Conservation (phyloP, 1,139 yeast genomes). For the Debaryomyces udenii region DNA sequence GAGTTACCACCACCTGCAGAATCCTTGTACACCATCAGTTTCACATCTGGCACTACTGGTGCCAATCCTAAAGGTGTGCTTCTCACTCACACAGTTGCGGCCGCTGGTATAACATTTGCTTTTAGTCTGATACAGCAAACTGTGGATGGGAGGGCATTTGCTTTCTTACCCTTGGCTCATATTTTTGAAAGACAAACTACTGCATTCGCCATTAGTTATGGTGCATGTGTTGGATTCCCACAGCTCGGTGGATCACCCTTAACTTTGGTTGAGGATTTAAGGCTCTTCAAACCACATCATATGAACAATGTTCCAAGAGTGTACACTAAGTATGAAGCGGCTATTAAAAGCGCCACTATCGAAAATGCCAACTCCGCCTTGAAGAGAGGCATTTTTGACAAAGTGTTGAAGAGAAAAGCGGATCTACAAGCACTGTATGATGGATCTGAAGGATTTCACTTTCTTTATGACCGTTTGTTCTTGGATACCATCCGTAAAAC, state of each 20-base stretch:
- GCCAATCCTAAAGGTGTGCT: conserved; percentile 44
- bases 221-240: conserved; percentile 49
- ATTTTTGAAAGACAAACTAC: conserved; percentile 42
- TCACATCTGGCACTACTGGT: conserved; percentile 49
- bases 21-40: conserved; percentile 41
- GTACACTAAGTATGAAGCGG: conserved; percentile 61
- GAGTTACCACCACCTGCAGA: conserved; percentile 32
- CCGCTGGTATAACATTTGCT: conserved; percentile 28
- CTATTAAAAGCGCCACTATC: conserved; percentile 41
- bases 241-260: conserved; percentile 45
- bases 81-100: conserved; percentile 34
- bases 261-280: conserved; percentile 59
- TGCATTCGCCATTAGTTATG: conserved; percentile 33
- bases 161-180: conserved; percentile 41
- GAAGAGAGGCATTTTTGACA: conserved; percentile 22
- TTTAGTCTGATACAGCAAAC: conserved; percentile 18
- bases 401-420: conserved; percentile 22
- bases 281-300: conserved; percentile 53
- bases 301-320: conserved; percentile 69
- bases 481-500: conserved; percentile 54
- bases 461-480: conserved; percentile 52
- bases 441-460: conserved; percentile 29
- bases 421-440: conserved; percentile 22
- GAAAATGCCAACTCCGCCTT: conserved; percentile 23
- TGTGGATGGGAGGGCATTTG: conserved; percentile 21